A percentile compares a stretch with the other conserved stretches of the same genome.
These are phyloP conservation scores for Flaveria linearis DNA, from an alignment of 129 eudicot species.

Conservation along the genomic window DNA sequence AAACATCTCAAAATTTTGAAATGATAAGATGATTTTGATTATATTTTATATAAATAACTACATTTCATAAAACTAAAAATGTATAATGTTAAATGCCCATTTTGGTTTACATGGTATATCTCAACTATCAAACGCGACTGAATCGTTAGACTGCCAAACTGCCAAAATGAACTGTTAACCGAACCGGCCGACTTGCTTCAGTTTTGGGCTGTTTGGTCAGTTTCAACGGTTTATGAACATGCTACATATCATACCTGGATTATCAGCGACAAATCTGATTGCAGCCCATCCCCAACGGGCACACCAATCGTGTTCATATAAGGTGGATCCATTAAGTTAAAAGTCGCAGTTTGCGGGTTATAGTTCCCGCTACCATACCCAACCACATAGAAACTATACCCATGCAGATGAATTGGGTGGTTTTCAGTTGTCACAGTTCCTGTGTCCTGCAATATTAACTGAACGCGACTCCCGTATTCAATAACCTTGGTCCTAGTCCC, in stretches of 20 bases:
- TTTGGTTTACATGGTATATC: too few species aligned
- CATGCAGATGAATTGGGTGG: slow-evolving; percentile 85
- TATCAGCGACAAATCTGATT: slow-evolving; percentile 66
- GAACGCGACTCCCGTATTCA: slow-evolving; percentile 70
- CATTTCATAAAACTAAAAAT: too few species aligned
- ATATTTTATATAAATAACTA: too few species aligned
- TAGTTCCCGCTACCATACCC: slow-evolving; percentile 80
- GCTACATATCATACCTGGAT: slow-evolving; percentile 54
- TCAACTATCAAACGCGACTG: too few species aligned
- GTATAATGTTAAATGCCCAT: too few species aligned
- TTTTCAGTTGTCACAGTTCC: slow-evolving; percentile 69
- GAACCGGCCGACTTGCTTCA: background rate
- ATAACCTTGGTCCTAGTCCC: slow-evolving; percentile 67
- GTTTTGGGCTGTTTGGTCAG: background rate
- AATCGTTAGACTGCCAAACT: too few species aligned
- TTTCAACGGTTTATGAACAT: too few species aligned
- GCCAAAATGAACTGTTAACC: too few species aligned
- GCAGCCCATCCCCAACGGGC: slow-evolving; percentile 95
- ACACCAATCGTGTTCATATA: slow-evolving; percentile 78
- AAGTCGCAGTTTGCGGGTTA: slow-evolving; percentile 51
- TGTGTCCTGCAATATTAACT: slow-evolving; percentile 71
- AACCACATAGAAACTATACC: slow-evolving; percentile 71
- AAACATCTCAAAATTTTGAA: slow-evolving; percentile 1
- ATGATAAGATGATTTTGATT: too few species aligned
- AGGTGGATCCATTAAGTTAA: slow-evolving; percentile 76